These are phyloP conservation scores for Leishmania mexicana DNA, from an alignment of 208 protist genomes.

Conservation along the genomic window DNA sequence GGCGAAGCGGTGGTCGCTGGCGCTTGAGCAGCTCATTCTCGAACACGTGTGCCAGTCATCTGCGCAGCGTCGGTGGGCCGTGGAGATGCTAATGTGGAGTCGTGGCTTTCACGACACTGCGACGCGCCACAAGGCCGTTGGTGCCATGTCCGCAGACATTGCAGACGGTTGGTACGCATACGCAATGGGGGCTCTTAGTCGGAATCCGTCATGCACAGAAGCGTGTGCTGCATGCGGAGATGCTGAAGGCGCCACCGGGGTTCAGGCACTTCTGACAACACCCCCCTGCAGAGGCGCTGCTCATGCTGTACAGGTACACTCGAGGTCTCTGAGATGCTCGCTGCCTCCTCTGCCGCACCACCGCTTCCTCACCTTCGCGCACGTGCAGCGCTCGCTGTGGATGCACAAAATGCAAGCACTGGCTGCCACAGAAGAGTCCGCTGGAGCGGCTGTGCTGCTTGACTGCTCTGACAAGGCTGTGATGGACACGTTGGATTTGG, in stretches of 20 bases:
- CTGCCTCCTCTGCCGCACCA: slow-evolving; percentile 25
- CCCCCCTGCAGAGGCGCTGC: slow-evolving; percentile 18
- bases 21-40: slow-evolving; percentile 29
- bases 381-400: slow-evolving; percentile 33
- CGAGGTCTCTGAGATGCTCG: slow-evolving; percentile 14
- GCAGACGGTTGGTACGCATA: slow-evolving; percentile 31
- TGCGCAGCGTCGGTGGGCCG: slow-evolving; percentile 18
- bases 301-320: slow-evolving; percentile 15
- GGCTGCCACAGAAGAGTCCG: slow-evolving; percentile 6
- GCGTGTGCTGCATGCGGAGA: background rate
- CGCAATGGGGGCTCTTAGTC: slow-evolving; percentile 22
- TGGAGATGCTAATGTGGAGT: slow-evolving; percentile 30
- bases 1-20: slow-evolving; percentile 5
- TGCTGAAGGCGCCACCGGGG: slow-evolving; percentile 6
- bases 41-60: slow-evolving; percentile 25
- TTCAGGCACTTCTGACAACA: slow-evolving; percentile 4
- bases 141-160: slow-evolving; percentile 11
- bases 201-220: background rate
- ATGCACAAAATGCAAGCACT: slow-evolving; percentile 33
- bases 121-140: slow-evolving; percentile 5
- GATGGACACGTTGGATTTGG: slow-evolving; percentile 40
- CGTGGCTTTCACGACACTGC: slow-evolving; percentile 14
- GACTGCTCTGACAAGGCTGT: slow-evolving; percentile 55
- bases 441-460: slow-evolving; percentile 47
- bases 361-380: slow-evolving; percentile 35